Evolutionary conservation across 2,329 filamentous ascomycete genomes (phyloP).

Genomic region (Thielaviopsis cerberus): DNA sequence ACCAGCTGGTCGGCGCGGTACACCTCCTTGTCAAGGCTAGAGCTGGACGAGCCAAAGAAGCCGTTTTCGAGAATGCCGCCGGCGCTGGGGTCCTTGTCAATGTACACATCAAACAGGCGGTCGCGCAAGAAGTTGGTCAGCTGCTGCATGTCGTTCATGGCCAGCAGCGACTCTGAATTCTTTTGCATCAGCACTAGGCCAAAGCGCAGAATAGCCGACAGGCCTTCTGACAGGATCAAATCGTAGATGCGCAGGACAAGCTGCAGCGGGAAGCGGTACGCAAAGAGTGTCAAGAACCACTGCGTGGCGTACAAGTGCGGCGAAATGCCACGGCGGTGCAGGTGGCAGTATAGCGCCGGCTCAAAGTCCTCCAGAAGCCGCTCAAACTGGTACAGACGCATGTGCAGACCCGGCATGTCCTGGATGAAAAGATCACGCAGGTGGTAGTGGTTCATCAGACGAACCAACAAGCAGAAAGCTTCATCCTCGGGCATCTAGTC

Average conservation of each 20-base stretch:
- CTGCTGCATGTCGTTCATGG: constrained; percentile 77
- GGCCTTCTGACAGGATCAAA: constrained; percentile 77
- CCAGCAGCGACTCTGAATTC: constrained; percentile 59
- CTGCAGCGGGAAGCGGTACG: constrained; percentile 90
- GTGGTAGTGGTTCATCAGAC: constrained; percentile 91
- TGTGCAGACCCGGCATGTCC: constrained; percentile 90
- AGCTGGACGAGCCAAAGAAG: constrained; percentile 85
- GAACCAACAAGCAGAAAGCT: constrained; percentile 81
- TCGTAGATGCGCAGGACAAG: constrained; percentile 94
- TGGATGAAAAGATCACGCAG: constrained; percentile 82
- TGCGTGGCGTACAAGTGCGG: constrained; percentile 92
- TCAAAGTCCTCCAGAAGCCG: constrained; percentile 83
- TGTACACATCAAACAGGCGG: constrained; percentile 87
- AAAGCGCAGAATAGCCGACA: constrained; percentile 86
- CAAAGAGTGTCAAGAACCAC: constrained; percentile 97
- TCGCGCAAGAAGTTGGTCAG: constrained; percentile 86
- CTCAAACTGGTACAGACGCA: constrained; percentile 88
- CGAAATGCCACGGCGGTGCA: constrained; percentile 70
- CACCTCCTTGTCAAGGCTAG: constrained; percentile 81
- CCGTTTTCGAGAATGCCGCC: constrained; percentile 86
- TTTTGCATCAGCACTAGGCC: constrained; percentile 93
- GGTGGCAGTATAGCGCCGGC: constrained; percentile 83
- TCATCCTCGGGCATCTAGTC: constrained; percentile 83
- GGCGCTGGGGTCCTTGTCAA: constrained; percentile 82
- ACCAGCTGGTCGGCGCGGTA: constrained; percentile 90